These are phyloP conservation scores for Musa itinerans DNA, from an alignment of 176 grass and related monocot species.

Conservation along the genomic window DNA sequence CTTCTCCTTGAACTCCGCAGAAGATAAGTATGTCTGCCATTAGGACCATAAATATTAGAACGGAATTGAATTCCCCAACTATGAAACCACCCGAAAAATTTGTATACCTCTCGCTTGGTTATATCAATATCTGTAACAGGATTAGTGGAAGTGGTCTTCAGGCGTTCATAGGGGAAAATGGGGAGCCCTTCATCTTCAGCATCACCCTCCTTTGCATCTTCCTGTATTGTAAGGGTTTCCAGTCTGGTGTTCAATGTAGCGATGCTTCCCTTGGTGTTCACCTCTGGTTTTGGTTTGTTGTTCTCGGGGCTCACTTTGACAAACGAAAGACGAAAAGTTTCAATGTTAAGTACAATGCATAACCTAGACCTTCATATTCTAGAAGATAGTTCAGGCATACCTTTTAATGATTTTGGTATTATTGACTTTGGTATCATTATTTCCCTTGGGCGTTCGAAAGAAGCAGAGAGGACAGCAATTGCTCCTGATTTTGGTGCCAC, in stretches of 20 bases:
- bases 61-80: neutral
- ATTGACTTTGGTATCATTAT: slow-evolving; percentile 89
- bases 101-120: slow-evolving; percentile 72
- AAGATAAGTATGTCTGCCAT: slow-evolving; percentile 71
- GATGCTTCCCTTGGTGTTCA: slow-evolving; percentile 50
- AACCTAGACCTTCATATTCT: slow-evolving; percentile 5
- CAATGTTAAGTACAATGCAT: slow-evolving; percentile 5
- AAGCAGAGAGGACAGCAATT: slow-evolving; percentile 57
- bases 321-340: slow-evolving; percentile 22
- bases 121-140: slow-evolving; percentile 63
- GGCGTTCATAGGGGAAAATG: slow-evolving; percentile 61
- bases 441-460: slow-evolving; percentile 76
- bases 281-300: slow-evolving; percentile 61
- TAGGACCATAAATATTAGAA: neutral
- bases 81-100: neutral
- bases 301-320: slow-evolving; percentile 61
- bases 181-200: slow-evolving; percentile 55
- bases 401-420: slow-evolving; percentile 95
- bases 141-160: slow-evolving; percentile 60
- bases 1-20: slow-evolving; percentile 61
- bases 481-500: slow-evolving; percentile 41
- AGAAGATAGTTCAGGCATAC: slow-evolving; percentile 31
- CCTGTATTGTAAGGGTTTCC: slow-evolving; percentile 40
- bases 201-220: slow-evolving; percentile 75
- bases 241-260: slow-evolving; percentile 35